These are phyloP conservation scores for Boechera stricta DNA, from an alignment of 345 rosid genomes.

Conservation along the genomic window DNA sequence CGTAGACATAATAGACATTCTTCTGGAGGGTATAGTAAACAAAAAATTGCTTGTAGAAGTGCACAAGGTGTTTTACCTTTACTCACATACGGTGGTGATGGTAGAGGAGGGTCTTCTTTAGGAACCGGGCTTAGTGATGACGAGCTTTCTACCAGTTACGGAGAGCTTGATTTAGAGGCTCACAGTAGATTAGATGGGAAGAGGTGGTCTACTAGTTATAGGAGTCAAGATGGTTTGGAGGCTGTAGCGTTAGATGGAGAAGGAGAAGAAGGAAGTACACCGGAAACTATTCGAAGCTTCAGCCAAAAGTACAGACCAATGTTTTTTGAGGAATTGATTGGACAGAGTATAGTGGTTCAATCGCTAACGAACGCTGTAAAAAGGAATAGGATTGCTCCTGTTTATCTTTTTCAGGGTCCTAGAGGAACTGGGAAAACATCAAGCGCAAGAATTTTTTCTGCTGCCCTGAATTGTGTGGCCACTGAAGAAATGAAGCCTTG, in stretches of 20 bases:
- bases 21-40: conserved; percentile 54
- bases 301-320: conserved; percentile 90
- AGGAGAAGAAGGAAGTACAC: conserved; percentile 68
- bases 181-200: conserved; percentile 95
- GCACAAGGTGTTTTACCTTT: conserved; percentile 80
- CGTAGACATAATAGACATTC: conserved; percentile 54
- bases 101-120: conserved; percentile 75
- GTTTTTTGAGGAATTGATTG: conserved; percentile 83
- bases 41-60: conserved; percentile 62
- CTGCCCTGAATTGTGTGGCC: conserved; percentile 81
- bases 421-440: conserved; percentile 97
- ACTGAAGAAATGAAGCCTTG: conserved; percentile 83
- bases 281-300: conserved; percentile 70
- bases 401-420: conserved; percentile 96
- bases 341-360: conserved; percentile 89
- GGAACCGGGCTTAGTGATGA: conserved; percentile 82
- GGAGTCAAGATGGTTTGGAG: conserved; percentile 87
- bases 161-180: conserved; percentile 97
- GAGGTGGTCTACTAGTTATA: conserved; percentile 92
- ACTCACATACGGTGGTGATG: conserved; percentile 66
- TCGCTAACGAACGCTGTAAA: conserved; percentile 75
- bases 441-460: conserved; percentile 82
- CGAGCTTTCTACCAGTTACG: conserved; percentile 88
- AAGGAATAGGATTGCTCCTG: conserved; percentile 83
- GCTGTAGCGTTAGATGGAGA: conserved; percentile 62